A percentile compares a stretch with the other conserved stretches of the same genome.
phyloP scores from a whole-genome alignment of 345 rosid genomes.

The Geranium rotundifolium region DNA sequence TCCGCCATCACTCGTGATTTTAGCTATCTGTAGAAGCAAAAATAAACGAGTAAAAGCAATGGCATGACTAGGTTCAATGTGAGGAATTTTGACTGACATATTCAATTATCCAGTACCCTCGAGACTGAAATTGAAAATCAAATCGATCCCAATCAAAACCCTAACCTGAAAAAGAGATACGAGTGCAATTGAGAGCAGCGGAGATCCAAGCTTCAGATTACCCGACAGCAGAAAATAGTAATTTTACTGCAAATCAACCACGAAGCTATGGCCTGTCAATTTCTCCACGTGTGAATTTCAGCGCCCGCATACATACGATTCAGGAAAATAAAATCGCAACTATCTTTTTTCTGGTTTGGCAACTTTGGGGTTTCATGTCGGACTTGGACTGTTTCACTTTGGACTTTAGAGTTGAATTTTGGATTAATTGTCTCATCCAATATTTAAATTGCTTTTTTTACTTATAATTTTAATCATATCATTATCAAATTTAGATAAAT shows the following conservation, averaged over 20 bases:
- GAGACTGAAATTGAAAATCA: not conserved
- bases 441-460: too few relatives aligned
- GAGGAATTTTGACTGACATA: not conserved
- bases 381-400: too few relatives aligned
- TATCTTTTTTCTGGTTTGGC: not conserved
- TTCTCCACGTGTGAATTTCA: not conserved
- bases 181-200: not conserved
- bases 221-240: not conserved
- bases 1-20: not conserved
- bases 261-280: not conserved
- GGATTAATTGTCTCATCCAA: too few relatives aligned
- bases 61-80: not conserved
- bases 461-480: too few relatives aligned
- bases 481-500: too few relatives aligned
- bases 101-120: not conserved
- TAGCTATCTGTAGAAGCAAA: not conserved
- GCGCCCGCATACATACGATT: not conserved
- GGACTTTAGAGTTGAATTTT: too few relatives aligned
- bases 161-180: not conserved
- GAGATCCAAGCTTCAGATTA: not conserved
- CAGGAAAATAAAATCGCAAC: not conserved
- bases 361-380: too few relatives aligned
- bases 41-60: not conserved
- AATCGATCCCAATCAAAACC: not conserved
- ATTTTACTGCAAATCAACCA: not conserved